Conservation (phyloP, 2,329 filamentous ascomycete genomes). For the Xylaria sp. region DNA sequence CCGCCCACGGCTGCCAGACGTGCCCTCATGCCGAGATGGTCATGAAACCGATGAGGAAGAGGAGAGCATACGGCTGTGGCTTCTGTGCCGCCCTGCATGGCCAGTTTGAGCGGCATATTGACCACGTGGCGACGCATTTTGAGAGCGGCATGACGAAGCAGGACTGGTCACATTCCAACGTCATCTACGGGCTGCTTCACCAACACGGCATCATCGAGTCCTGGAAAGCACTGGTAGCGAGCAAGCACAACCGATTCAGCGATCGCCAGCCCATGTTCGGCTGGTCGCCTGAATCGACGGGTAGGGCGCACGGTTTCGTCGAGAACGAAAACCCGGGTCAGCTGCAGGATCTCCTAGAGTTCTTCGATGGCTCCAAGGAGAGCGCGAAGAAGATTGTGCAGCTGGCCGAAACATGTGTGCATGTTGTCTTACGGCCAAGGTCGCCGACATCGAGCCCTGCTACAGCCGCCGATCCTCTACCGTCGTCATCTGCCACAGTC, state of each 20-base stretch:
- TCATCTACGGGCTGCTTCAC: conserved; percentile 74
- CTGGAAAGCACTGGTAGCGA: conserved; percentile 68
- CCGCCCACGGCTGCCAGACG: conserved; percentile 71
- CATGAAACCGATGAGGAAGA: conserved; percentile 70
- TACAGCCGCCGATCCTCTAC: conserved; percentile 15
- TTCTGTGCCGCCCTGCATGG: conserved; percentile 73
- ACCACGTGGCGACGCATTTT: conserved; percentile 75
- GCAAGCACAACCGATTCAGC: conserved; percentile 57
- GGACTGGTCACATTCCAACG: conserved; percentile 76
- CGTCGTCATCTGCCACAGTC: conserved; percentile 14
- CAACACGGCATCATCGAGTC: conserved; percentile 70
- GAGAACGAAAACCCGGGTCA: conserved; percentile 73
- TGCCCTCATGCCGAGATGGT: conserved; percentile 74
- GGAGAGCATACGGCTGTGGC: conserved; percentile 75
- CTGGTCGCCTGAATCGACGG: conserved; percentile 69
- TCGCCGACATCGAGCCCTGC: conserved; percentile 37
- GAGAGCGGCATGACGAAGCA: conserved; percentile 70
- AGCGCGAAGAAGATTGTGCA: conserved; percentile 68
- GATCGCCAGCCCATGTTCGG: conserved; percentile 67
- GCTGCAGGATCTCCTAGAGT: conserved; percentile 72
- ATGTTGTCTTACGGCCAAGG: conserved; percentile 49
- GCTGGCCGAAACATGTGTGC: conserved; percentile 60
- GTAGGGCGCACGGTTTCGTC: conserved; percentile 66
- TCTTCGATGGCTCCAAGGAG: conserved; percentile 68
- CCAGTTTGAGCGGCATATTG: conserved; percentile 73